Percentiles rank a stretch among this genome's conserved stretches.
phyloP scores from a whole-genome alignment of 768 basidiomycete genomes.

The Leccinum variicolor region DNA sequence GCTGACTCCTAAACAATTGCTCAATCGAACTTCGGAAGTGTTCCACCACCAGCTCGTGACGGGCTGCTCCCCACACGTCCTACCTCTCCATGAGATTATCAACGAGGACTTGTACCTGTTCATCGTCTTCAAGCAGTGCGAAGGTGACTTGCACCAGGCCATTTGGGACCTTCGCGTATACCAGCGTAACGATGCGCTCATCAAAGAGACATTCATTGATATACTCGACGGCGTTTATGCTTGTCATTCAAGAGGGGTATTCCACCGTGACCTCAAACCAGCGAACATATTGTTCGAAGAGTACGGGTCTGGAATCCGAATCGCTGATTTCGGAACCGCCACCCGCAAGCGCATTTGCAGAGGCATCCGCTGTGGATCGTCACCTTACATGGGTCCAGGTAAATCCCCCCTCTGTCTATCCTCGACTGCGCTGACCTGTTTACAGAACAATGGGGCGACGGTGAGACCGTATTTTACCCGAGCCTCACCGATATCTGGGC shows the following conservation, averaged over 20 bases:
- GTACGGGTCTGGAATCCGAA: slow-evolving; percentile 49
- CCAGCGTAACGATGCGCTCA: slow-evolving; percentile 54
- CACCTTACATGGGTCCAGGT: slow-evolving; percentile 73
- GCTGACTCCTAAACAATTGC: slow-evolving; percentile 50
- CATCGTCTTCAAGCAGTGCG: slow-evolving; percentile 58
- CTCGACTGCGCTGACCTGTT: neutral
- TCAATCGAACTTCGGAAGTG: slow-evolving; percentile 70
- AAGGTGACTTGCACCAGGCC: slow-evolving; percentile 69
- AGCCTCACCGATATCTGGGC: slow-evolving; percentile 61
- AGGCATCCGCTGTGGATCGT: slow-evolving; percentile 58
- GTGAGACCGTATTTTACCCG: slow-evolving; percentile 35
- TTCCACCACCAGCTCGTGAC: slow-evolving; percentile 50
- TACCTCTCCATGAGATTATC: slow-evolving; percentile 64
- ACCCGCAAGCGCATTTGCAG: slow-evolving; percentile 42
- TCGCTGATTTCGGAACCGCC: slow-evolving; percentile 80
- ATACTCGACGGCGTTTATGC: slow-evolving; percentile 76
- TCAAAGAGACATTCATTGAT: slow-evolving; percentile 71
- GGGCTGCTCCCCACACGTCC: slow-evolving; percentile 54
- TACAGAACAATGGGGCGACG: slow-evolving; percentile 51
- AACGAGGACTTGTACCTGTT: slow-evolving; percentile 61
- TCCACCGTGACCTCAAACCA: slow-evolving; percentile 86
- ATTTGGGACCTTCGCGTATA: slow-evolving; percentile 59
- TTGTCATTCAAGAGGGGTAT: slow-evolving; percentile 69
- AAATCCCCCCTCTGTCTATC: slow-evolving; percentile 11
- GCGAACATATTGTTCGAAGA: slow-evolving; percentile 69